phyloP scores from a whole-genome alignment of 176 grass and related monocot species.

The Rhipidocladum racemiflorum region DNA sequence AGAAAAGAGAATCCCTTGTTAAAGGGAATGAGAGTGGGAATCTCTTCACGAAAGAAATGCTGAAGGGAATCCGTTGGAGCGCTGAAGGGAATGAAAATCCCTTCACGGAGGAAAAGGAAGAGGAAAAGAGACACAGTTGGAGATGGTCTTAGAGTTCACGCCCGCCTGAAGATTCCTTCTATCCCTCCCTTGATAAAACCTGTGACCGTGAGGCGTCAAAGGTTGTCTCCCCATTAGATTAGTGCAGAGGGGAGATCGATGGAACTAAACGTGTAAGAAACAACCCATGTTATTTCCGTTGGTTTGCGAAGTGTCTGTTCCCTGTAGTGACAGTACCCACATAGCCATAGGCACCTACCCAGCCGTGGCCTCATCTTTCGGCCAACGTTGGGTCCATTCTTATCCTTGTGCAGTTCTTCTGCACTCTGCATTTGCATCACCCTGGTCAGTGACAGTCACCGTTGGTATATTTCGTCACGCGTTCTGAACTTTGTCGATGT shows the following conservation, averaged over 20 bases:
- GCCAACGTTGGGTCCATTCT: background rate
- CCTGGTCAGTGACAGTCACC: background rate
- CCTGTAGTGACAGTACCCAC: background rate
- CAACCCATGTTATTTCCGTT: conserved; percentile 27
- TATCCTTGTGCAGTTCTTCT: background rate
- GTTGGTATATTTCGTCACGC: background rate
- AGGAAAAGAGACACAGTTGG: too few species aligned
- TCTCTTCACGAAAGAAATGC: too few species aligned
- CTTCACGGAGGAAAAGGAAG: too few species aligned
- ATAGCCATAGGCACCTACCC: background rate
- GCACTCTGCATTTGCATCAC: background rate
- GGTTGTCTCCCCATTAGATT: conserved; percentile 20
- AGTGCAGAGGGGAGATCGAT: background rate
- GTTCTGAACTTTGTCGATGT: background rate
- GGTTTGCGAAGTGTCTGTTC: background rate
- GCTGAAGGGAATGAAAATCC: too few species aligned
- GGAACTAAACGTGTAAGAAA: background rate
- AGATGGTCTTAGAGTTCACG: conserved; percentile 11
- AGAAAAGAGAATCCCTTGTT: too few species aligned
- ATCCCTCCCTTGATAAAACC: background rate
- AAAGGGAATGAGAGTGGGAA: too few species aligned
- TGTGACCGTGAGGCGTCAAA: background rate
- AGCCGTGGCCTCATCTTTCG: background rate
- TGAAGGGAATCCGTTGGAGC: too few species aligned
- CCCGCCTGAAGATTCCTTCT: conserved; percentile 21